Conservation (phyloP, 2,329 filamentous ascomycete genomes). For the Fusarium ramigenum region DNA sequence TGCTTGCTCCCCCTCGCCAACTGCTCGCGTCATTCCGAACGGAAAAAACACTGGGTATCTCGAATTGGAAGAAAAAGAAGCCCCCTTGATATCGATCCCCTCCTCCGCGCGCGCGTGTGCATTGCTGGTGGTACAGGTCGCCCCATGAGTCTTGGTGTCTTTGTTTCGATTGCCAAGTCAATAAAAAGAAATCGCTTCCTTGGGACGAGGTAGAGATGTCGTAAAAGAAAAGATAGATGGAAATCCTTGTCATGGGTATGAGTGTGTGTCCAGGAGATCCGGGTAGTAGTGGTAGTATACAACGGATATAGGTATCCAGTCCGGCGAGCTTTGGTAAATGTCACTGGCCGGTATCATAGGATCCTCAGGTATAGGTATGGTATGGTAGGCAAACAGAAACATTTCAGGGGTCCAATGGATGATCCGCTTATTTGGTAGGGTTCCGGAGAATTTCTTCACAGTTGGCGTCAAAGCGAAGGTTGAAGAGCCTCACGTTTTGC, state of each 20-base stretch:
- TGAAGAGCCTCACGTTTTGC: slow-evolving; percentile 87
- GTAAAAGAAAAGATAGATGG: slow-evolving; percentile 32
- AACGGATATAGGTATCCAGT: slow-evolving; percentile 41
- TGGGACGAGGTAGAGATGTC: slow-evolving; percentile 39
- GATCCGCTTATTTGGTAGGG: slow-evolving; percentile 60
- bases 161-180: slow-evolving; percentile 35
- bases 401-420: slow-evolving; percentile 38
- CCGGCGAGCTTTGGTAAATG: slow-evolving; percentile 32
- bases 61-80: slow-evolving; percentile 47
- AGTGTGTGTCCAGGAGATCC: slow-evolving; percentile 39
- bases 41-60: slow-evolving; percentile 50
- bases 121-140: slow-evolving; percentile 49
- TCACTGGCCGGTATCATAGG: slow-evolving; percentile 35
- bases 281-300: slow-evolving; percentile 44
- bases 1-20: slow-evolving; percentile 34
- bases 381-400: slow-evolving; percentile 26
- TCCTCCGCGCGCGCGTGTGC: slow-evolving; percentile 43
- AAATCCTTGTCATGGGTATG: slow-evolving; percentile 31
- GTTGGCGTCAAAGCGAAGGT: slow-evolving; percentile 93
- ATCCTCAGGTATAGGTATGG: slow-evolving; percentile 36
- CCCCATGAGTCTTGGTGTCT: slow-evolving; percentile 41
- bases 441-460: slow-evolving; percentile 85
- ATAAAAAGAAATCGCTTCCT: slow-evolving; percentile 41
- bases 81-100: slow-evolving; percentile 44
- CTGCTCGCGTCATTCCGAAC: slow-evolving; percentile 43